Base-by-base conservation (phyloP, 768 basidiomycete species). In the Crucibulum laeve region DNA sequence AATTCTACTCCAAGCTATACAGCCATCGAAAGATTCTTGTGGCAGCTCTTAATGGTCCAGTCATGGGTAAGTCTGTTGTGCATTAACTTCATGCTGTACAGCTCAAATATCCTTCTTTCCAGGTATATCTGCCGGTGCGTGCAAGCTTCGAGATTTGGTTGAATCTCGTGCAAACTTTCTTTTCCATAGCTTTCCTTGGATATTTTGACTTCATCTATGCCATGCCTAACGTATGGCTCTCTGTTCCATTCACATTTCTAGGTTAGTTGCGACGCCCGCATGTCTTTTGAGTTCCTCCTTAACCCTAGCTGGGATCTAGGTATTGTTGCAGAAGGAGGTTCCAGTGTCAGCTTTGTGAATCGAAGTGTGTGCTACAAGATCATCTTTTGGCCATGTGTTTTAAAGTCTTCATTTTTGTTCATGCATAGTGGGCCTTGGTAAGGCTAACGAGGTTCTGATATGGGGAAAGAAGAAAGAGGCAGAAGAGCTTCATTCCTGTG, bases 201-300 rank as follows among this genome's bases (percentile, higher is more conserved):
- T 76, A 83, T 46, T 85, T 86, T 46, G 86, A 88, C 58, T 84
- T 88, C 50, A 79, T 88, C 21, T 87, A 84, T 50, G 71, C 77
- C 19, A 58, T 86, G 46, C 77, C 80, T 2, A 65, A 69, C 44
- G 73, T 67, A 0, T 87, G 80, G 78, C 57, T 88, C 3, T 76
- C 77, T 25, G 69, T 79, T 0, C 84, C 83, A 0, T 87, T 88
- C 55, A 72, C 83, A 0, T 83, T 84, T 51, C 58, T 88, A 17
- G 84, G 80, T 73, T 10, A 6, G 52, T 49, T 35, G 21, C n/a
- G 19, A 39, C 10, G 4, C 11, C 42, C 22, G 14, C 48, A 26
- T 10, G 40, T n/a, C 19, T 18, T n/a, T 14, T 37, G 18, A 34
- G 26, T 25, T 32, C 19, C 28, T 13, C 21, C 22, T 28, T 26